Evolutionary conservation across 2,329 filamentous ascomycete genomes (phyloP).

Genomic region (Alternaria gaisen): DNA sequence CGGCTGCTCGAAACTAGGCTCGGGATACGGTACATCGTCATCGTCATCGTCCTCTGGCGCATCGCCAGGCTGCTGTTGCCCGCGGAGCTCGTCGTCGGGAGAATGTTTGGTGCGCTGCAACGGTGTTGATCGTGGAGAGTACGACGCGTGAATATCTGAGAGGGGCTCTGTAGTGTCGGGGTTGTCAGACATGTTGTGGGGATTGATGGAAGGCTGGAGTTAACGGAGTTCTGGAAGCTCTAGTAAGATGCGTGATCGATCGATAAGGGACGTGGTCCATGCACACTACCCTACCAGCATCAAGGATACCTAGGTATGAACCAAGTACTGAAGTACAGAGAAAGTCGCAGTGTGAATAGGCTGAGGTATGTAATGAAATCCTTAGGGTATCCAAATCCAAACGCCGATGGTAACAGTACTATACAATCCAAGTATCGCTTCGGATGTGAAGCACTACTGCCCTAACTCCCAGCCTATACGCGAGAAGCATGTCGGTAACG

Average conservation of each 20-base stretch:
- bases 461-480: not conserved
- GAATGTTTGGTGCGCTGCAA: constrained; percentile 36
- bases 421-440: not conserved
- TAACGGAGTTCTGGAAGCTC: constrained; percentile 36
- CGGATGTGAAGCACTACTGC: not conserved
- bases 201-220: constrained; percentile 28
- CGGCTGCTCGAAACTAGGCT: constrained; percentile 44
- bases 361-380: constrained; percentile 7
- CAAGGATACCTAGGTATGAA: not conserved
- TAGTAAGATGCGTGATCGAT: constrained; percentile 31
- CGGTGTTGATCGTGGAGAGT: constrained; percentile 39
- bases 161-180: constrained; percentile 30
- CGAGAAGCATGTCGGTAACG: not conserved
- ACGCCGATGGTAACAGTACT: constrained; percentile 21
- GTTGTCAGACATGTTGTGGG: constrained; percentile 41
- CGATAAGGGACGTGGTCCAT: constrained; percentile 35
- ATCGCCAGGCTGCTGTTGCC: constrained; percentile 32
- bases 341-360: not conserved
- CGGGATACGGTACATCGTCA: constrained; percentile 46
- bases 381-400: constrained; percentile 34
- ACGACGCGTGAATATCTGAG: constrained; percentile 25
- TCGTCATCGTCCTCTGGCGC: constrained; percentile 28
- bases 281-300: constrained; percentile 26
- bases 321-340: not conserved
- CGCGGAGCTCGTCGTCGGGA: constrained; percentile 28